phyloP scores from a whole-genome alignment of 140 eudicot genomes.

The Artemisia princeps region DNA sequence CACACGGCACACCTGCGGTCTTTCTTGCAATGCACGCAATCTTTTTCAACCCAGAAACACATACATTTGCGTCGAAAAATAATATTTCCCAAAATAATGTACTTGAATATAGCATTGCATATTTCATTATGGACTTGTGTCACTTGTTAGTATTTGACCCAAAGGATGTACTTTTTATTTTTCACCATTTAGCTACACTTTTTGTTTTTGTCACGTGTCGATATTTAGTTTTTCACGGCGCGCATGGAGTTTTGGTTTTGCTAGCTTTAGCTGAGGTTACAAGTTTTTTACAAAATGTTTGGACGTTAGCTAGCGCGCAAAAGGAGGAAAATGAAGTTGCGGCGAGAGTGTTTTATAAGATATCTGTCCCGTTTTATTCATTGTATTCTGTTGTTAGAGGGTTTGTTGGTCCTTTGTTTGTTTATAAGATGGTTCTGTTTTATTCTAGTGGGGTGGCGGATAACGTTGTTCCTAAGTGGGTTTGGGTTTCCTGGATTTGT shows the following conservation, averaged over 20 bases:
- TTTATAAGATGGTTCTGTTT: slow-evolving; percentile 46
- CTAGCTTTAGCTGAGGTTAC: slow-evolving; percentile 77
- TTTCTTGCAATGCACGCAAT: slow-evolving; percentile 52
- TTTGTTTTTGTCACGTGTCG: slow-evolving; percentile 71
- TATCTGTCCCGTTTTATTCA: slow-evolving; percentile 71
- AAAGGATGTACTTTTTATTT: slow-evolving; percentile 59
- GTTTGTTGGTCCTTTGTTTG: slow-evolving; percentile 57
- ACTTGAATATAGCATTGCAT: slow-evolving; percentile 71
- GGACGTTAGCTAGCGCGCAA: slow-evolving; percentile 70
- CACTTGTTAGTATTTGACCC: slow-evolving; percentile 65
- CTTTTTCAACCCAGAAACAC: slow-evolving; percentile 29
- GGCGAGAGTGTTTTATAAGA: slow-evolving; percentile 39
- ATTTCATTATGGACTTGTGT: slow-evolving; percentile 63
- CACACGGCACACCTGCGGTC: slow-evolving; percentile 87
- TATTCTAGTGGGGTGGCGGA: slow-evolving; percentile 63
- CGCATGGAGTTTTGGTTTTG: slow-evolving; percentile 46
- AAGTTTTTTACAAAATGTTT: slow-evolving; percentile 71
- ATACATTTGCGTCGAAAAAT: slow-evolving; percentile 49
- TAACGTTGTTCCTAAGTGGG: slow-evolving; percentile 63
- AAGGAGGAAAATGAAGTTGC: slow-evolving; percentile 46
- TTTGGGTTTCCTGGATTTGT: slow-evolving; percentile 78
- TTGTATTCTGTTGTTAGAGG: slow-evolving; percentile 71
- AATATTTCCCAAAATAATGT: slow-evolving; percentile 44
- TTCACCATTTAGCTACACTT: slow-evolving; percentile 74
- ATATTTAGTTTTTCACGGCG: slow-evolving; percentile 59